phyloP scores from a whole-genome alignment of 148 eudicot genomes.

The Vaccinium macrocarpon region DNA sequence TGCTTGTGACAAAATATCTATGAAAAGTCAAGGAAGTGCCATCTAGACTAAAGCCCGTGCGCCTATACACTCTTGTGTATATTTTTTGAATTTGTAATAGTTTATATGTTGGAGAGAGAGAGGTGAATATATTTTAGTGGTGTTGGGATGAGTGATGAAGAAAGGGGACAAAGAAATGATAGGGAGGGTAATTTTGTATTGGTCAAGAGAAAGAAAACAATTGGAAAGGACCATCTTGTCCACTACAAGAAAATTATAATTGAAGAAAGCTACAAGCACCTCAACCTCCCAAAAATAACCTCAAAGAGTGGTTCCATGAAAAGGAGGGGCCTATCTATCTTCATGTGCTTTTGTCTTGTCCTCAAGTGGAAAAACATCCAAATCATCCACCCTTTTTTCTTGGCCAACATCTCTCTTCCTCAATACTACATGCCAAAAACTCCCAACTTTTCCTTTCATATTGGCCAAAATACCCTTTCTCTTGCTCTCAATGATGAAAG shows the following conservation, averaged over 20 bases:
- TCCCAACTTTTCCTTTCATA: background rate
- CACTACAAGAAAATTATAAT: background rate
- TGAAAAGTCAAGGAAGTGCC: too few species aligned
- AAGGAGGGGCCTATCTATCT: background rate
- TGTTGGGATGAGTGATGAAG: conserved; percentile 25
- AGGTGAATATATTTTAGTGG: background rate
- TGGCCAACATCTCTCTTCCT: background rate
- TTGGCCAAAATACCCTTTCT: background rate
- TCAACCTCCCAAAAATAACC: background rate
- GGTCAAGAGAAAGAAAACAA: conserved; percentile 35
- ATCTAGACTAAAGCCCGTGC: too few species aligned
- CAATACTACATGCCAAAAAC: background rate
- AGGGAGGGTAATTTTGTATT: conserved; percentile 34
- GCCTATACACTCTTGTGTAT: too few species aligned
- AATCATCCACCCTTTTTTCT: conserved; percentile 2
- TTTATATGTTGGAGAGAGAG: conserved; percentile 16
- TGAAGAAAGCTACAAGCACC: too few species aligned
- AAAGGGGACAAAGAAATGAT: conserved; percentile 39
- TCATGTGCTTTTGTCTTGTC: conserved; percentile 36
- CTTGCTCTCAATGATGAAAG: background rate
- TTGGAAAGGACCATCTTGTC: conserved; percentile 33
- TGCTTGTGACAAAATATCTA: too few species aligned
- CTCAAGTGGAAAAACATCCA: conserved; percentile 36
- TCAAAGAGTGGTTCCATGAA: background rate
- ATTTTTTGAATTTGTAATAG: background rate